A percentile compares a stretch with the other conserved stretches of the same genome.
Evolutionary conservation across 176 grass and related monocot genomes (phyloP).

Genomic region (Otatea glauca): DNA sequence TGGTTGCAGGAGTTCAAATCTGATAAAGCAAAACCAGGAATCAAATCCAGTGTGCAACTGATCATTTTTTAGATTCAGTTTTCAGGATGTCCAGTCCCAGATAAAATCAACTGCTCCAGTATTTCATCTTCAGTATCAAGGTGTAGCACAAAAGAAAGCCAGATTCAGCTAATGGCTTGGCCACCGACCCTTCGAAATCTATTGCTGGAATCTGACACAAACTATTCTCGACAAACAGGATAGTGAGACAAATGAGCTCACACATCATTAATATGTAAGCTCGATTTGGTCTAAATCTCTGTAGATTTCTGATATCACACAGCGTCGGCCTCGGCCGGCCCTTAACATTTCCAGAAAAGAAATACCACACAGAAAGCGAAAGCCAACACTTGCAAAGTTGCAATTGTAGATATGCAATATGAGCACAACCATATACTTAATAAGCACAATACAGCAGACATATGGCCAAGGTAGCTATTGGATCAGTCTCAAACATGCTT

Average conservation of each 20-base stretch:
- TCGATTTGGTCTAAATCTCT: slow-evolving; percentile 46
- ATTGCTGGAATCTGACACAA: slow-evolving; percentile 25
- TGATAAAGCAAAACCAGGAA: slow-evolving; percentile 51
- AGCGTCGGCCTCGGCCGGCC: background rate
- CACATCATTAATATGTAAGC: background rate
- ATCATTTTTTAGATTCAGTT: background rate
- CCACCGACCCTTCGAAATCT: slow-evolving; percentile 12
- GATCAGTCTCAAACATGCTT: slow-evolving; percentile 37
- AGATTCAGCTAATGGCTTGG: slow-evolving; percentile 36
- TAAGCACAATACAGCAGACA: slow-evolving; percentile 31
- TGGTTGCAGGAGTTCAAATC: background rate
- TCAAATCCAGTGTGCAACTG: slow-evolving; percentile 44
- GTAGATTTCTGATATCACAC: slow-evolving; percentile 31
- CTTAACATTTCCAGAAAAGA: slow-evolving; percentile 37
- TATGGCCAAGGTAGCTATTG: slow-evolving; percentile 54
- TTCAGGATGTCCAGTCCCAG: slow-evolving; percentile 30
- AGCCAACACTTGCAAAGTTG: background rate
- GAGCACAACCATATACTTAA: slow-evolving; percentile 37
- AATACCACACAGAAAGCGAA: slow-evolving; percentile 31
- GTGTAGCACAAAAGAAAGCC: background rate
- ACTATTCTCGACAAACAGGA: slow-evolving; percentile 23
- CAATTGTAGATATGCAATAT: slow-evolving; percentile 19
- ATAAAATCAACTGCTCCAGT: slow-evolving; percentile 28
- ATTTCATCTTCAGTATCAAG: background rate
- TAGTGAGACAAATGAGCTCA: slow-evolving; percentile 26